Percentiles rank a stretch among this genome's conserved stretches.
phyloP scores from a whole-genome alignment of 768 basidiomycete species.

The Chiua virens region DNA sequence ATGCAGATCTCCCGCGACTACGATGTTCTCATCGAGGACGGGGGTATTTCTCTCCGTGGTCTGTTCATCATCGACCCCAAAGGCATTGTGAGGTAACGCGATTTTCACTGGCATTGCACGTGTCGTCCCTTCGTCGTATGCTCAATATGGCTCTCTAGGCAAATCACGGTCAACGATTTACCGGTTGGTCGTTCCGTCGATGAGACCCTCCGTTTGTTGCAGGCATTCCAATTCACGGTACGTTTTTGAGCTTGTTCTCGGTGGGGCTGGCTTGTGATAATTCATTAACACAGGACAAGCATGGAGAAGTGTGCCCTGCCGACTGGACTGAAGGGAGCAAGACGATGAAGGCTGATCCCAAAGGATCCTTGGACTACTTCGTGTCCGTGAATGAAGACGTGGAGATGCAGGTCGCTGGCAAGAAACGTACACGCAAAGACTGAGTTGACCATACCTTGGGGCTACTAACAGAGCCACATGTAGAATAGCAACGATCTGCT shows the following conservation, averaged over 20 bases:
- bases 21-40: constrained; percentile 84
- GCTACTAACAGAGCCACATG: neutral
- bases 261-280: neutral
- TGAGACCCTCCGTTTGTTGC: constrained; percentile 86
- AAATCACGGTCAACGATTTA: constrained; percentile 89
- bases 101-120: too few species aligned
- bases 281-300: constrained; percentile 51
- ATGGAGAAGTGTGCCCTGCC: constrained; percentile 92
- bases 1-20: constrained; percentile 84
- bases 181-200: constrained; percentile 96
- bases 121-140: neutral
- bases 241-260: constrained; percentile 22
- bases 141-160: constrained; percentile 39
- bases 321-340: constrained; percentile 83
- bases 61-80: constrained; percentile 87
- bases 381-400: constrained; percentile 26
- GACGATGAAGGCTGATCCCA: constrained; percentile 82
- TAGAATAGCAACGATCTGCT: neutral
- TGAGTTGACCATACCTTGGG: constrained; percentile 21
- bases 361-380: constrained; percentile 76
- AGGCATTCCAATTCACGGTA: constrained; percentile 92
- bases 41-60: constrained; percentile 85
- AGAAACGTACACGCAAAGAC: constrained; percentile 60
- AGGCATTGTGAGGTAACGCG: constrained; percentile 61
- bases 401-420: constrained; percentile 38